A percentile compares a stretch with the other conserved stretches of the same genome.
Evolutionary conservation across 2,329 filamentous ascomycete species (phyloP).

Genomic region (Fusarium buharicum): DNA sequence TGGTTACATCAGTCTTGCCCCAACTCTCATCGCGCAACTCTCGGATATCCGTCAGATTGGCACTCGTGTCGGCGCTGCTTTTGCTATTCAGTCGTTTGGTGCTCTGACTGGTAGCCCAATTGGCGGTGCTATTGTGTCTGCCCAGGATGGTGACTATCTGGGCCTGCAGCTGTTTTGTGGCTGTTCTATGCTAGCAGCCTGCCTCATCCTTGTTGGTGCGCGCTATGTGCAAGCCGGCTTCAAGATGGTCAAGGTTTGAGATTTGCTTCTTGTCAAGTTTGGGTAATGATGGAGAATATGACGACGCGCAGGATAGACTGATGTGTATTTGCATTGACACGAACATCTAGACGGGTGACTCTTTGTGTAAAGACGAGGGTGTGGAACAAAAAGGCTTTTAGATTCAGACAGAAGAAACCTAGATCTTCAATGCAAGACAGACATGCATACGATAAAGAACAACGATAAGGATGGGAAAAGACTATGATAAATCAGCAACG

Average conservation of each 20-base stretch:
- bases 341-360: not conserved
- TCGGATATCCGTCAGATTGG: conserved; percentile 76
- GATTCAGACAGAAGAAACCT: not conserved
- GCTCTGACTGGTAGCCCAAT: conserved; percentile 75
- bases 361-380: not conserved
- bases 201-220: conserved; percentile 46
- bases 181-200: conserved; percentile 54
- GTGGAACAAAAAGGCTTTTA: not conserved
- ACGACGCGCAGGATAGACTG: not conserved
- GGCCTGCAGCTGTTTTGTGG: conserved; percentile 75
- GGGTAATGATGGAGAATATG: not conserved
- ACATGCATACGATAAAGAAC: not conserved
- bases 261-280: not conserved
- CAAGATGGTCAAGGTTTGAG: conserved; percentile 49
- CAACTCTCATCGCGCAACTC: conserved; percentile 75
- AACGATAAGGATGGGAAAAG: not conserved
- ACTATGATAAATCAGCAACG: conserved; percentile 2
- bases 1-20: conserved; percentile 70
- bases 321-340: not conserved
- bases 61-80: conserved; percentile 71
- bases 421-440: not conserved
- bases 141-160: conserved; percentile 63
- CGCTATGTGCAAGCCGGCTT: conserved; percentile 52
- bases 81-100: conserved; percentile 70
- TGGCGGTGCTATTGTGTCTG: conserved; percentile 68